phyloP scores from a whole-genome alignment of 2,329 filamentous ascomycete species.

The Cordyceps pruinosa region DNA sequence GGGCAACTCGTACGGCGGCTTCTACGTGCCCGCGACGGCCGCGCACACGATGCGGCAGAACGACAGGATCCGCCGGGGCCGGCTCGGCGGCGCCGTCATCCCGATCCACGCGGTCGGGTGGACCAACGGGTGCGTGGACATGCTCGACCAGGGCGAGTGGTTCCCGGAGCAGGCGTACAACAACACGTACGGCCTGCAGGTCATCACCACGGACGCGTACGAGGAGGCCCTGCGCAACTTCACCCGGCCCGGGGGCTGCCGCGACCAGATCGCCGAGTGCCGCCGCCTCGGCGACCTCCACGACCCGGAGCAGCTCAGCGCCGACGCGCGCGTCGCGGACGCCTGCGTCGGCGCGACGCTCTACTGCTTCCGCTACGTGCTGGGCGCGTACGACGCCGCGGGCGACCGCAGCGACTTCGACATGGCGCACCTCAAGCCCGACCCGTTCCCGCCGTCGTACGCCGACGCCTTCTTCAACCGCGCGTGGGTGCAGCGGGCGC shows the following conservation, averaged over 20 bases:
- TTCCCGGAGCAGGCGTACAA: slow-evolving; percentile 50
- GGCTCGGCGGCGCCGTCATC: slow-evolving; percentile 33
- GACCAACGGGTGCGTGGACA: slow-evolving; percentile 60
- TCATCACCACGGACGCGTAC: slow-evolving; percentile 40
- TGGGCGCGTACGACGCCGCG: neutral
- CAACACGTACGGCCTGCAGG: slow-evolving; percentile 57
- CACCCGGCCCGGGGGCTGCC: slow-evolving; percentile 36
- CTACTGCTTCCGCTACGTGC: slow-evolving; percentile 14
- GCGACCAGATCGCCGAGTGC: slow-evolving; percentile 44
- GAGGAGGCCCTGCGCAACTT: slow-evolving; percentile 12
- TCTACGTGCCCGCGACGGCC: slow-evolving; percentile 60
- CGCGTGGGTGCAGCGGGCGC: slow-evolving; percentile 45
- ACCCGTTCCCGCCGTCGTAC: slow-evolving; percentile 54
- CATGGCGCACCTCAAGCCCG: slow-evolving; percentile 44
- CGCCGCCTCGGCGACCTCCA: slow-evolving; percentile 20
- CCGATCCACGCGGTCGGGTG: slow-evolving; percentile 56
- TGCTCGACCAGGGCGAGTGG: slow-evolving; percentile 47
- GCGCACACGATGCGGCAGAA: slow-evolving; percentile 56
- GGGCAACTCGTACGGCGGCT: slow-evolving; percentile 62
- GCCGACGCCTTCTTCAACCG: slow-evolving; percentile 59
- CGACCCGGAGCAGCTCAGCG: slow-evolving; percentile 43
- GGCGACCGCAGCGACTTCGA: slow-evolving; percentile 37
- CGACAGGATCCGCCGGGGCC: slow-evolving; percentile 29
- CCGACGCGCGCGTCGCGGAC: slow-evolving; percentile 30
- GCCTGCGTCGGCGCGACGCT: slow-evolving; percentile 18